Conservation (phyloP, 163 green algal genomes). For the Scenedesmus sp. region DNA sequence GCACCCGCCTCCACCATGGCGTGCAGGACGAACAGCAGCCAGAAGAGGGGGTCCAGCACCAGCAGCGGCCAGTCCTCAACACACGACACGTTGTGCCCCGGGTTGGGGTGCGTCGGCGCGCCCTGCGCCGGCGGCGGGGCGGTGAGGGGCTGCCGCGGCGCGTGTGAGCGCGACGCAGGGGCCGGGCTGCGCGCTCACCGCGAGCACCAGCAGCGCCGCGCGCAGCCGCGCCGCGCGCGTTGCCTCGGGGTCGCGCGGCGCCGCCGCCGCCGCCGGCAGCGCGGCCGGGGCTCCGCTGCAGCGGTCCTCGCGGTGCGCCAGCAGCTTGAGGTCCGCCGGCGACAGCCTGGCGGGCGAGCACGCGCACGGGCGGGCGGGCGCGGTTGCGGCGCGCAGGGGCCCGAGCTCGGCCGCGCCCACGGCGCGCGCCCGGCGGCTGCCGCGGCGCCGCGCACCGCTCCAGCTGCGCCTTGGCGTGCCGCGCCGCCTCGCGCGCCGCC, state of each 20-base stretch:
- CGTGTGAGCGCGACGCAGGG: too few species aligned
- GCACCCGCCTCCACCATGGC: slow-evolving; percentile 2
- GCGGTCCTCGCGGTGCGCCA: not conserved
- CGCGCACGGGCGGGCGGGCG: not conserved
- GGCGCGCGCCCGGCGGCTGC: too few species aligned
- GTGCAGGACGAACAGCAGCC: slow-evolving; percentile 33
- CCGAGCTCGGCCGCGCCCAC: too few species aligned
- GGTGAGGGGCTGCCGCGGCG: too few species aligned
- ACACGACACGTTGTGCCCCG: too few species aligned
- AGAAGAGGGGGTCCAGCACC: slow-evolving; percentile 38
- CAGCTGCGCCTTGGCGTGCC: slow-evolving; percentile 1
- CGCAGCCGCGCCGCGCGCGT: not conserved
- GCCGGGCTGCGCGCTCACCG: too few species aligned
- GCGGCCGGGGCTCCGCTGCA: not conserved
- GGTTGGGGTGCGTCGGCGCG: too few species aligned
- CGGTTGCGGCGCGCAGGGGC: not conserved
- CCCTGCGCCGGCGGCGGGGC: too few species aligned
- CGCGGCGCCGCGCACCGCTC: slow-evolving; percentile 9
- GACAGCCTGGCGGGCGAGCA: too few species aligned
- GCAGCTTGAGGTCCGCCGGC: not conserved
- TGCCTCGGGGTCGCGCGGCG: not conserved
- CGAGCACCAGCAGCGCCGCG: not conserved
- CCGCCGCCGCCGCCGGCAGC: not conserved
- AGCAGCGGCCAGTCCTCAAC: not conserved
- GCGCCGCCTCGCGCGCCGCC: slow-evolving; percentile 14